These are phyloP conservation scores for Trichoderma aggressivum DNA, from an alignment of 2,329 filamentous ascomycete species.

Conservation along the genomic window DNA sequence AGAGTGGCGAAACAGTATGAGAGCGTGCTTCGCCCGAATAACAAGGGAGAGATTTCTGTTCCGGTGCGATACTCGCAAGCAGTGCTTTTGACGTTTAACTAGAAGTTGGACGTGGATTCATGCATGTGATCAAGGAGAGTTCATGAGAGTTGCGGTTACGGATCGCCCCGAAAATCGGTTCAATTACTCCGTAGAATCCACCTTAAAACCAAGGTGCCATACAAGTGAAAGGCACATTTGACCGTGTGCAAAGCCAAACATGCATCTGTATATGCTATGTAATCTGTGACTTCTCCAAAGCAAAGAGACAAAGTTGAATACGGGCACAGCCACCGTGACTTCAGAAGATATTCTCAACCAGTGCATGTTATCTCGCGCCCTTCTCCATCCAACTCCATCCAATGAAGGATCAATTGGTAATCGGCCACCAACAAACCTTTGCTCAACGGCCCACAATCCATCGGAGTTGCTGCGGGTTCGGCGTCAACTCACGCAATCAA, in stretches of 20 bases:
- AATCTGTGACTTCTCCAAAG: background rate
- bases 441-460: background rate
- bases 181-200: background rate
- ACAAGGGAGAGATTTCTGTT: background rate
- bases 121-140: background rate
- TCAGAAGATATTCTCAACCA: background rate
- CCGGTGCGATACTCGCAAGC: slow-evolving; percentile 1
- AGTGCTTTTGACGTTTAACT: slow-evolving; percentile 13
- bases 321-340: background rate
- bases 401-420: background rate
- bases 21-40: background rate
- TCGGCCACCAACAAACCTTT: background rate
- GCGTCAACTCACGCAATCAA: slow-evolving; percentile 4
- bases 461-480: background rate
- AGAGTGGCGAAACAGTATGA: background rate
- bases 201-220: background rate
- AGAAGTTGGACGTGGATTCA: background rate
- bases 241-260: background rate
- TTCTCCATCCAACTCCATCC: background rate
- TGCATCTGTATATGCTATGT: background rate
- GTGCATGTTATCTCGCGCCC: background rate
- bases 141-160: background rate
- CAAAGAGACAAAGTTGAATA: background rate
- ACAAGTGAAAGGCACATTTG: background rate
- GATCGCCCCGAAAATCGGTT: background rate